phyloP scores from a whole-genome alignment of 1,139 yeast species.

The Scheffersomyces illinoinensis region DNA sequence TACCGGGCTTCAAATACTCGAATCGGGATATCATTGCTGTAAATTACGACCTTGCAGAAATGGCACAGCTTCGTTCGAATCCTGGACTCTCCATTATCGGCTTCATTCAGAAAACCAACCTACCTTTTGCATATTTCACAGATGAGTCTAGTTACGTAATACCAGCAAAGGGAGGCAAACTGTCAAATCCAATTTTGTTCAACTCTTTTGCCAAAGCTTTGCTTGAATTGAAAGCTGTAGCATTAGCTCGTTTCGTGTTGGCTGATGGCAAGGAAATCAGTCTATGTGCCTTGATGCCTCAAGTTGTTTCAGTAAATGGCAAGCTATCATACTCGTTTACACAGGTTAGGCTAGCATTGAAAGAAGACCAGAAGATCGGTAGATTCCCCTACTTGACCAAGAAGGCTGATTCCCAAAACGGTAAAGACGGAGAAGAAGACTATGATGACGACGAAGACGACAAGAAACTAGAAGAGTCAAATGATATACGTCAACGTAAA shows the following conservation, averaged over 20 bases:
- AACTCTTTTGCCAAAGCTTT: slow-evolving; percentile 58
- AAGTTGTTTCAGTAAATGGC: slow-evolving; percentile 15
- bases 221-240: slow-evolving; percentile 47
- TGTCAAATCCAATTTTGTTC: slow-evolving; percentile 45
- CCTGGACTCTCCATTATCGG: slow-evolving; percentile 68
- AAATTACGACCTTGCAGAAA: slow-evolving; percentile 42
- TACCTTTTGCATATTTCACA: slow-evolving; percentile 62
- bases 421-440: slow-evolving; percentile 5
- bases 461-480: slow-evolving; percentile 3
- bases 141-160: slow-evolving; percentile 62
- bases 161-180: slow-evolving; percentile 37
- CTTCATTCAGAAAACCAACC: slow-evolving; percentile 41
- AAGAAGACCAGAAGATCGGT: slow-evolving; percentile 73
- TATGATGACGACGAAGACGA: slow-evolving; percentile 5
- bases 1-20: slow-evolving; percentile 66
- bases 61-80: slow-evolving; percentile 40
- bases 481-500: slow-evolving; percentile 5
- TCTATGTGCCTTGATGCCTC: slow-evolving; percentile 60
- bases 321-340: slow-evolving; percentile 30
- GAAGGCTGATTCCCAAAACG: slow-evolving; percentile 10
- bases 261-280: slow-evolving; percentile 49
- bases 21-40: slow-evolving; percentile 40
- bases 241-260: slow-evolving; percentile 63
- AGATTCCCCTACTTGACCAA: slow-evolving; percentile 55
- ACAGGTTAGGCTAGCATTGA: slow-evolving; percentile 63